Evolutionary conservation across 2,329 filamentous ascomycete species (phyloP).

Genomic region (Aspergillus sp.): DNA sequence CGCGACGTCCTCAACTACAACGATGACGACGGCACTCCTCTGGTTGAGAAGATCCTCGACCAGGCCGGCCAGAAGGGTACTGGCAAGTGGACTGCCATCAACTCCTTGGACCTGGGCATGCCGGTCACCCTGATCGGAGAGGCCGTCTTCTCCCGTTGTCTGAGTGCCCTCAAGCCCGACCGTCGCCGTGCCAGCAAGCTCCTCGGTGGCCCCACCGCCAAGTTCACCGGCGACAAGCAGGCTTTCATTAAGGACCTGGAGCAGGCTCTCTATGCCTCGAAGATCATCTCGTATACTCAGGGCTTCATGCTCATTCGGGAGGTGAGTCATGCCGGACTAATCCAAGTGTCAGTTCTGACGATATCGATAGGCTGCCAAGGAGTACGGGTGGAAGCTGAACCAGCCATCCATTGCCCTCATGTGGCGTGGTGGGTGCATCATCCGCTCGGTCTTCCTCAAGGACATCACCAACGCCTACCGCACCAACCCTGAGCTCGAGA

Average conservation of each 20-base stretch:
- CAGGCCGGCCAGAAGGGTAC: slow-evolving; percentile 98
- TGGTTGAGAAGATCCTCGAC: slow-evolving; percentile 98
- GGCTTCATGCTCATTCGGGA: slow-evolving; percentile 99
- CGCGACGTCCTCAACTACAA: slow-evolving; percentile 98
- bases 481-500: slow-evolving; percentile 87
- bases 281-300: slow-evolving; percentile 99
- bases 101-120: slow-evolving; percentile 96
- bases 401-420: slow-evolving; percentile 99
- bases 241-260: slow-evolving; percentile 95
- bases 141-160: slow-evolving; percentile 87
- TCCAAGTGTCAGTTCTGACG: too few relatives aligned
- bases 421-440: slow-evolving; percentile 99
- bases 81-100: slow-evolving; percentile 99
- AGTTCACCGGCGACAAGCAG: slow-evolving; percentile 82
- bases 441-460: slow-evolving; percentile 99
- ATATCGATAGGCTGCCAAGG: slow-evolving; percentile 66
- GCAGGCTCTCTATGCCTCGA: slow-evolving; percentile 97
- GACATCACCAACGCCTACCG: slow-evolving; percentile 98
- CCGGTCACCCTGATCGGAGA: slow-evolving; percentile 97
- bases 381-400: slow-evolving; percentile 98
- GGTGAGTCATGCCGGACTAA: too few relatives aligned
- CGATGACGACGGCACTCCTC: slow-evolving; percentile 79
- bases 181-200: slow-evolving; percentile 70
- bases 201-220: slow-evolving; percentile 66
- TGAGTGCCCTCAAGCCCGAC: slow-evolving; percentile 91